Percentiles rank a stretch among this genome's conserved stretches.
These are phyloP conservation scores for Claviceps humidiphila DNA, from an alignment of 2,329 filamentous ascomycete species.

Conservation along the genomic window DNA sequence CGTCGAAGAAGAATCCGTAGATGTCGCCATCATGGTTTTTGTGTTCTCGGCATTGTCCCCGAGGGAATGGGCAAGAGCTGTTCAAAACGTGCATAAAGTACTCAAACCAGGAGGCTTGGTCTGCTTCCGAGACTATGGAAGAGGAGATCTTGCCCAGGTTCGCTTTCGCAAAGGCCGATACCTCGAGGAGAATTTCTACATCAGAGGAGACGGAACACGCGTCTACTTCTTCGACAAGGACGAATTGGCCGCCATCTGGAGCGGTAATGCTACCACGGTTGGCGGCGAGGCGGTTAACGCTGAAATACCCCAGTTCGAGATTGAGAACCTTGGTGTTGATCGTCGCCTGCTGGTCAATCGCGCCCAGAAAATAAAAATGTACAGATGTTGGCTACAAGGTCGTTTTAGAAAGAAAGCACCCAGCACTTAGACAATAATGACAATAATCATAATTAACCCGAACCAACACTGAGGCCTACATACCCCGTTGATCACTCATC, in stretches of 20 bases:
- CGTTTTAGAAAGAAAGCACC: conserved; percentile 59
- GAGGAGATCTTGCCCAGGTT: conserved; percentile 90
- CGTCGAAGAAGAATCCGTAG: conserved; percentile 64
- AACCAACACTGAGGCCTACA: background rate
- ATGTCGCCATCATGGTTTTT: conserved; percentile 90
- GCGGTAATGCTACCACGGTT: conserved; percentile 22
- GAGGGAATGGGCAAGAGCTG: conserved; percentile 67
- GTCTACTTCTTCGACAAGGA: conserved; percentile 95
- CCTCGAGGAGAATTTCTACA: conserved; percentile 94
- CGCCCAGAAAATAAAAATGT: conserved; percentile 89
- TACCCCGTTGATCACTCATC: too few relatives aligned
- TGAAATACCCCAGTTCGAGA: conserved; percentile 41
- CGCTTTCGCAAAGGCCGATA: conserved; percentile 93
- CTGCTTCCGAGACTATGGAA: conserved; percentile 91
- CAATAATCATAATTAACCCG: background rate
- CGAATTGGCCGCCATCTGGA: conserved; percentile 72
- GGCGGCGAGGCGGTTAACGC: conserved; percentile 14
- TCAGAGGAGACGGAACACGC: conserved; percentile 84
- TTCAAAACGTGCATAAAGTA: conserved; percentile 67
- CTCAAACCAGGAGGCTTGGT: conserved; percentile 89
- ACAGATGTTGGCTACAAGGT: conserved; percentile 89
- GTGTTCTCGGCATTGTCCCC: conserved; percentile 90
- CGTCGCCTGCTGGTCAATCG: conserved; percentile 85
- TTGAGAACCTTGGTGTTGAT: conserved; percentile 72
- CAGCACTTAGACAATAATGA: background rate